Conservation (phyloP, 2,329 filamentous ascomycete species). For the Fusarium nisikadoi region DNA sequence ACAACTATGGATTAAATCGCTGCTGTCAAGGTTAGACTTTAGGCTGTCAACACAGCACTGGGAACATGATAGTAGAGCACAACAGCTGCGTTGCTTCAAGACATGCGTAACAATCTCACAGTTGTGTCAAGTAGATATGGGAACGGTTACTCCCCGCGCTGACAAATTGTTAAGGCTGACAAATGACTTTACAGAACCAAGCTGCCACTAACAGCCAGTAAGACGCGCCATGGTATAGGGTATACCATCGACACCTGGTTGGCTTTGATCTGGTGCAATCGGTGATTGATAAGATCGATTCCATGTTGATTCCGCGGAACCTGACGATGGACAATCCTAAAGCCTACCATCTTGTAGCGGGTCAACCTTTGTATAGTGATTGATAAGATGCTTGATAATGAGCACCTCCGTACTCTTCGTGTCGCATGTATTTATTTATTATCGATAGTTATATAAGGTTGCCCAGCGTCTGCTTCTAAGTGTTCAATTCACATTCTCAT, state of each 20-base stretch:
- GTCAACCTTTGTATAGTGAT: not conserved
- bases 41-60: no score
- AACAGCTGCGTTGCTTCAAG: not conserved
- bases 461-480: rapidly evolving
- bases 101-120: no score
- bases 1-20: no score
- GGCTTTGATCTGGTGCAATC: rapidly evolving
- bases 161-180: not conserved
- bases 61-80: no score
- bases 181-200: not conserved
- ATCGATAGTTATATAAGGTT: rapidly evolving
- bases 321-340: not conserved
- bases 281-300: not conserved
- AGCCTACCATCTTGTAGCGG: not conserved
- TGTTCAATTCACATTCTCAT: rapidly evolving
- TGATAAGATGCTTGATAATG: not conserved
- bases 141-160: not conserved
- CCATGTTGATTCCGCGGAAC: not conserved
- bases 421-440: rapidly evolving
- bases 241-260: not conserved
- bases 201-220: no score
- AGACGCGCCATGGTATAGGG: not conserved
- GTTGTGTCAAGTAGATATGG: not conserved
- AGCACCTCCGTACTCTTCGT: rapidly evolving
- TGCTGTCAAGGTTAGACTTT: no score